Evolutionary conservation across 2,329 filamentous ascomycete genomes (phyloP), one percentile per base, ranked within the genome.

Genomic region (Xylariaceae sp.): DNA sequence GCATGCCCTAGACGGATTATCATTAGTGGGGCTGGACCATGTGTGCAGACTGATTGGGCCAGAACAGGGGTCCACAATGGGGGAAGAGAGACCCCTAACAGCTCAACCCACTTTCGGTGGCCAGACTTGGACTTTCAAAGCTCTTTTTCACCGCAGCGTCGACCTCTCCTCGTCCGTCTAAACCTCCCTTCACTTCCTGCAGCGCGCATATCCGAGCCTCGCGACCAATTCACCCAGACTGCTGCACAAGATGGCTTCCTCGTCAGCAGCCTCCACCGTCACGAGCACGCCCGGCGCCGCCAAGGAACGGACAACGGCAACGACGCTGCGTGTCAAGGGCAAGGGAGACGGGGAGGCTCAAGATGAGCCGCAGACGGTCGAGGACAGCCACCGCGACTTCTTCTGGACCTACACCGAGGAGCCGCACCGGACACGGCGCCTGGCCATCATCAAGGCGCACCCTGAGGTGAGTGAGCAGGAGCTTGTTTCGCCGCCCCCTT

Each of bases 331-430:
- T 13, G 36, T 49, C 34, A 45, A 51, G 31, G 46, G 35, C 13
- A 43, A 49, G 31, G 41, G 37, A 39, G 42, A 35, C 19, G 39
- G 39, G 19, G 39, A 27, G 19, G 41, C 29, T 16, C 31, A 39
- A 34, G 41, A 42, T 29, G 44, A 43, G 29, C 32, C 41, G 4
- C 32, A 63, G 37, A 51, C 56, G 19, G 42, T 61, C 34, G 61
- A 65, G 47, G 43, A 52, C n/a, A 58, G 58, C 32, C 57, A 68
- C 43, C 52, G 79, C 42, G 72, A 80, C 58, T 96, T 96, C 71
- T 94, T 94, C 67, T 96, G 93, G 92, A 94, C 92, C 25, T 96
- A 98, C 58, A 95, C 92, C 8, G 92, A 98, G 60, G 92, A 98
- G 64, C 92, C 92, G 42, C 92, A 98, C 63, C 78, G 88, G 48